Percentiles rank a stretch among this genome's conserved stretches.
Conservation (phyloP, 2,329 filamentous ascomycete genomes). For the Cryphonectria japonica region DNA sequence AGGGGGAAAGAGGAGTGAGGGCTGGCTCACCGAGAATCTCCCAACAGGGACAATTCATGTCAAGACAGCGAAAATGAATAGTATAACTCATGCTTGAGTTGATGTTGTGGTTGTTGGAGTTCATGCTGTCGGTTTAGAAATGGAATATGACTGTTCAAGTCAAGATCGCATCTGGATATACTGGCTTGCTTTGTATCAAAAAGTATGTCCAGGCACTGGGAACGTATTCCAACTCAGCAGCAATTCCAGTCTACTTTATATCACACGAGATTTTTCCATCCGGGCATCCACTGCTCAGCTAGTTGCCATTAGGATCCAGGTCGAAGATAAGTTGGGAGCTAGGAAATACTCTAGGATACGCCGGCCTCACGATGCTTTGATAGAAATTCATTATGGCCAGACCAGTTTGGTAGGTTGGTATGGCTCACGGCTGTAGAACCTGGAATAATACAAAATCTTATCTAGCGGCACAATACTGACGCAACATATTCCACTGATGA, state of each 20-base stretch:
- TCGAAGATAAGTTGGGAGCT: too few relatives aligned
- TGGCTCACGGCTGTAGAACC: background rate
- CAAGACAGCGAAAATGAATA: background rate
- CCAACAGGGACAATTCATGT: background rate
- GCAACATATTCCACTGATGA: background rate
- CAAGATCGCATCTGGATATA: too few relatives aligned
- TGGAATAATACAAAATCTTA: background rate
- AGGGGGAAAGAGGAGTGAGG: background rate
- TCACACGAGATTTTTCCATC: too few relatives aligned
- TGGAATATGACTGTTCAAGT: too few relatives aligned
- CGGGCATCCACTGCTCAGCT: background rate
- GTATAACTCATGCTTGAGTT: background rate
- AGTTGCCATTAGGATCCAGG: background rate
- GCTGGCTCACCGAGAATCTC: background rate
- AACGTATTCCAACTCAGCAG: too few relatives aligned
- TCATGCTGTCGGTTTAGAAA: background rate
- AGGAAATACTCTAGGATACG: too few relatives aligned
- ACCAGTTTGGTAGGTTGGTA: background rate
- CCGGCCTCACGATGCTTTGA: background rate
- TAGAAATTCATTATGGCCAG: background rate
- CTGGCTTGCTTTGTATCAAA: too few relatives aligned
- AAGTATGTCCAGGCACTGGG: too few relatives aligned
- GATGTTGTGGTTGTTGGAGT: background rate
- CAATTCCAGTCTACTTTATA: too few relatives aligned
- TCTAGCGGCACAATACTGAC: background rate